phyloP scores from a whole-genome alignment of 1,139 yeast species.

The Hanseniaspora gamundiae region DNA sequence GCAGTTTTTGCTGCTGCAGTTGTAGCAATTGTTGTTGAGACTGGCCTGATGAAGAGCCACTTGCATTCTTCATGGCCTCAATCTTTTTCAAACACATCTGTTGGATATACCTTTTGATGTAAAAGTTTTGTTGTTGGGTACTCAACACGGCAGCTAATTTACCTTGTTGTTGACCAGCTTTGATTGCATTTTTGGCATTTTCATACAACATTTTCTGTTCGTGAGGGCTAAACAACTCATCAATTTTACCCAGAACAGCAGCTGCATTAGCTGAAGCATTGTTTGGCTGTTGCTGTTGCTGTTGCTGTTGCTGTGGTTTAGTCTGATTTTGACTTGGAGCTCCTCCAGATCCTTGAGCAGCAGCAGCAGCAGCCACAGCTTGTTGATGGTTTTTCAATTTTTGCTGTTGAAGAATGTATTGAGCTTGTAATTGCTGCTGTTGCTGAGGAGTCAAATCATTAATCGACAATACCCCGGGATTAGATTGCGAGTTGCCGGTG shows the following conservation, averaged over 20 bases:
- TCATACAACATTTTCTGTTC: conserved; percentile 23
- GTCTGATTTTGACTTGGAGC: conserved; percentile 9
- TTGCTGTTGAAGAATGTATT: background rate
- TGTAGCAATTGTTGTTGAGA: conserved; percentile 15
- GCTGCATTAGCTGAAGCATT: conserved; percentile 20
- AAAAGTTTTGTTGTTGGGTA: conserved; percentile 22
- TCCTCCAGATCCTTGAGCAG: conserved; percentile 9
- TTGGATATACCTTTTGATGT: conserved; percentile 26
- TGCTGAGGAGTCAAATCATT: background rate
- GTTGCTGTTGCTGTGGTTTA: conserved; percentile 13
- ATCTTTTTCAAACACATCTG: conserved; percentile 30
- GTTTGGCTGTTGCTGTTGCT: conserved; percentile 7
- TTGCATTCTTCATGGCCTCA: conserved; percentile 13
- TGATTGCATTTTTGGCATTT: conserved; percentile 27
- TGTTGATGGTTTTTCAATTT: conserved; percentile 11
- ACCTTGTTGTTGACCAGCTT: conserved; percentile 26
- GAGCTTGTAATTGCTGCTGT: background rate
- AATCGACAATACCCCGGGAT: background rate
- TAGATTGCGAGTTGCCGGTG: background rate
- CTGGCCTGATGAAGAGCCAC: conserved; percentile 14
- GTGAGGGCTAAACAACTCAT: conserved; percentile 24
- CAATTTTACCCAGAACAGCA: conserved; percentile 27
- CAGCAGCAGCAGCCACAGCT: conserved; percentile 13
- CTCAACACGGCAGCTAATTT: conserved; percentile 24
- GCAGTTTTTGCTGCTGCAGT: conserved; percentile 4